phyloP scores from a whole-genome alignment of 2,329 filamentous ascomycete genomes.

The Sporothrix schenckii region DNA sequence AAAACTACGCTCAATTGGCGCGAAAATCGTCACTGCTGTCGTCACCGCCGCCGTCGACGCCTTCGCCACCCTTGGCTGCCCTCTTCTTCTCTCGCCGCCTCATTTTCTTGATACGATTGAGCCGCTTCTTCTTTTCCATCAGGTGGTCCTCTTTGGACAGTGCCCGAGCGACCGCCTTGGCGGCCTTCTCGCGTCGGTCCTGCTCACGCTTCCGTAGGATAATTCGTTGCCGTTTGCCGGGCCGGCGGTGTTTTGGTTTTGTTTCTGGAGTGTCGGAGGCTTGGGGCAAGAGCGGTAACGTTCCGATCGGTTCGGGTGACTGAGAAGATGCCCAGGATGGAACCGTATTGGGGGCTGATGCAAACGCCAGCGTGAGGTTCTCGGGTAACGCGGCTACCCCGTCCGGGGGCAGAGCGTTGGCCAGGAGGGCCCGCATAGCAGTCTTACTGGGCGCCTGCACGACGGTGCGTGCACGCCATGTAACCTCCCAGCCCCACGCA shows the following conservation, averaged over 20 bases:
- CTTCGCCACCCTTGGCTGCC: conserved; percentile 37
- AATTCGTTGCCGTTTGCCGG: conserved; percentile 63
- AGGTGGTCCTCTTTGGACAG: conserved; percentile 59
- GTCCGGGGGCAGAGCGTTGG: conserved; percentile 29
- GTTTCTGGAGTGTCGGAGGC: not conserved
- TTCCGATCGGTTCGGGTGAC: conserved; percentile 4
- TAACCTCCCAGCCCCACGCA: conserved; percentile 62
- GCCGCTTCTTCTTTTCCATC: conserved; percentile 63
- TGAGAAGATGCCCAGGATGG: conserved; percentile 33
- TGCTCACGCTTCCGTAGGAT: conserved; percentile 52
- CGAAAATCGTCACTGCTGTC: conserved; percentile 11
- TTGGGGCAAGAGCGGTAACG: not conserved
- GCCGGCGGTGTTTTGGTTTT: conserved; percentile 47
- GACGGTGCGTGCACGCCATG: conserved; percentile 58
- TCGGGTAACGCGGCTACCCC: not conserved
- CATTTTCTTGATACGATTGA: conserved; percentile 63
- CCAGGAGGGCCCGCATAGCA: conserved; percentile 33
- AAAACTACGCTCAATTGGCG: not conserved
- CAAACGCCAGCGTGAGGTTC: not conserved
- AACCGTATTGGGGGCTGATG: conserved; percentile 30
- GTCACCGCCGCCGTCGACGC: not conserved
- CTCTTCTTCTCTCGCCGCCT: conserved; percentile 61
- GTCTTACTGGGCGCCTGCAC: conserved; percentile 44
- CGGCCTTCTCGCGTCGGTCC: conserved; percentile 48
- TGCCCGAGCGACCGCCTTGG: conserved; percentile 46